Evolutionary conservation across 768 basidiomycete species (phyloP), one percentile per base, ranked within the genome.

Genomic region (Amanita molliuscula): DNA sequence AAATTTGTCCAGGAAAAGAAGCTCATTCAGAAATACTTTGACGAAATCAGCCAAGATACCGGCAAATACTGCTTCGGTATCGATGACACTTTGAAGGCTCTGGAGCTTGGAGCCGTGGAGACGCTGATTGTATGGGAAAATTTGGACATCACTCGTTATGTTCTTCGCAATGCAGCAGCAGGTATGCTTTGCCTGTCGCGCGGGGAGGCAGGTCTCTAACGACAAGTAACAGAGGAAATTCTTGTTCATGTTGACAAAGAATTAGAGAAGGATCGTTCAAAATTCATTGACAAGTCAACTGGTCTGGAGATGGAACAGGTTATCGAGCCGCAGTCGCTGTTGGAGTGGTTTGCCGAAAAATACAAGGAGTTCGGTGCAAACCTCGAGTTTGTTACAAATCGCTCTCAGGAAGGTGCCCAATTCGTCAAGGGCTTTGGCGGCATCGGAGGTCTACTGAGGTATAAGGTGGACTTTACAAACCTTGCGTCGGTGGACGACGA

Each of bases 1-100:
- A 99, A 99, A 65, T 98, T 99, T 59, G 95, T 99, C 29, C 95
- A 98, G 67, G 96, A 99, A 74, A 98, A 98, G 76, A 85, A 75
- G 65, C 81, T 99, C 44, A 98, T 99, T 58, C 94, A 98, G 65
- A 87, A 80, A 64, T 98, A 97, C 74, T 99, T 99, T 64, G 95
- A 98, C 61, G 96, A 99, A 69, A 99, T 99, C 70, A 95, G 93
- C 58, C 88, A 90, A 64, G 96, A 99, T 61, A 92, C 90, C 31
- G 89, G 82, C 59, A 89, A 84, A 66, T 97, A 95, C 71, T 96
- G 94, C 70, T 98, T 95, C 64, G 96, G 96, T 69, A 81, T 99
- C 54, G 90, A 90, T 13, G 96, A 99, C 62, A 98, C 95, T 1
- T 77, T 99, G 55, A 96, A 95, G 65, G 91, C 87, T 13, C 79